A percentile compares a stretch with the other conserved stretches of the same genome.
phyloP scores from a whole-genome alignment of 768 basidiomycete species.

The Kondoa subrosea region DNA sequence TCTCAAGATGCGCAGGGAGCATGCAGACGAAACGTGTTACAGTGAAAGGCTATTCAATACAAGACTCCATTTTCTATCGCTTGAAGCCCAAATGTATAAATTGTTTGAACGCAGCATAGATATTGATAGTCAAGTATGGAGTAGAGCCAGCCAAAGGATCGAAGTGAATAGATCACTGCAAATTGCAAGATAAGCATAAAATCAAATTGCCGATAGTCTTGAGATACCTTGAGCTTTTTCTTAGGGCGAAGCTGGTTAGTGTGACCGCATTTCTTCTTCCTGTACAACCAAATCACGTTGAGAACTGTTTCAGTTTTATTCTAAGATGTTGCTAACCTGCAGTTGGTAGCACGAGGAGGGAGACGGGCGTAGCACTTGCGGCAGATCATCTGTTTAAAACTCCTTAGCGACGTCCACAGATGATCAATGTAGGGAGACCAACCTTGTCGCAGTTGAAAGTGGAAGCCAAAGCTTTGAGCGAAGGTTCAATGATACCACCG shows the following conservation, averaged over 20 bases:
- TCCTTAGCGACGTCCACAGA: not conserved
- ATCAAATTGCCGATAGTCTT: too few species aligned
- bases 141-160: too few species aligned
- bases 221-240: slow-evolving; percentile 62
- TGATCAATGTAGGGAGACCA: not conserved
- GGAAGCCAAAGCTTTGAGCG: slow-evolving; percentile 85
- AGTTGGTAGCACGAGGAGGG: slow-evolving; percentile 98
- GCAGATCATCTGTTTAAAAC: slow-evolving; percentile 96
- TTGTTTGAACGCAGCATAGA: too few species aligned
- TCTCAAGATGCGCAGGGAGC: too few species aligned
- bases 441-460: slow-evolving; percentile 44
- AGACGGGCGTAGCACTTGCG: slow-evolving; percentile 99
- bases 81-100: too few species aligned
- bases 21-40: too few species aligned
- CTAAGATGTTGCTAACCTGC: slow-evolving; percentile 86
- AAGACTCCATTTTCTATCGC: too few species aligned
- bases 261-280: slow-evolving; percentile 73
- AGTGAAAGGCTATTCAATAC: too few species aligned
- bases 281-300: slow-evolving; percentile 64
- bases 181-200: too few species aligned
- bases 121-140: too few species aligned
- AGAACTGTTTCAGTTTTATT: not conserved
- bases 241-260: slow-evolving; percentile 42
- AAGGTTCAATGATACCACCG: slow-evolving; percentile 98
- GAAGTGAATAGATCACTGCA: too few species aligned